These are phyloP conservation scores for Handroanthus guayacan DNA, from an alignment of 257 asterid genomes.

Conservation along the genomic window DNA sequence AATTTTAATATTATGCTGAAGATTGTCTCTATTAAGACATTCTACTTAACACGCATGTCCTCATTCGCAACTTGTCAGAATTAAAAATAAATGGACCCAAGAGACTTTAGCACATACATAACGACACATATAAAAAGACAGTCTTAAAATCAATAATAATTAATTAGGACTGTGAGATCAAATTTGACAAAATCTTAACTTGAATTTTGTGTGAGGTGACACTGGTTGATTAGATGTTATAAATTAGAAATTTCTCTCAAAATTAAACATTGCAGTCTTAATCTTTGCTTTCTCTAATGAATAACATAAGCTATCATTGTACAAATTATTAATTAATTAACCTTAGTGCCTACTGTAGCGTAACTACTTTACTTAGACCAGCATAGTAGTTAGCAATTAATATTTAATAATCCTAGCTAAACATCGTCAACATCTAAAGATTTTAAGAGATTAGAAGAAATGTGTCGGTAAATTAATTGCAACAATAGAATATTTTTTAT, in stretches of 20 bases:
- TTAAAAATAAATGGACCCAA: constrained; percentile 41
- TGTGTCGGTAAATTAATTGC: constrained; percentile 45
- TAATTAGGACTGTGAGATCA: constrained; percentile 13
- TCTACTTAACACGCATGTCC: constrained; percentile 71
- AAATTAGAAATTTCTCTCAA: not conserved
- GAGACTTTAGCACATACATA: not conserved
- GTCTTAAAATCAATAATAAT: constrained; percentile 22
- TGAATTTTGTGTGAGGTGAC: constrained; percentile 31
- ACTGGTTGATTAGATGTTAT: constrained; percentile 35
- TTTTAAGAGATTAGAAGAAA: constrained; percentile 11
- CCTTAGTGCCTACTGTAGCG: not conserved
- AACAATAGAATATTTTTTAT: constrained; percentile 24
- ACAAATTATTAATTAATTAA: not conserved
- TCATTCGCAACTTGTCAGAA: constrained; percentile 59
- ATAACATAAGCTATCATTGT: constrained; percentile 26
- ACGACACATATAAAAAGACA: not conserved
- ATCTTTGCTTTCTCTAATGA: constrained; percentile 19
- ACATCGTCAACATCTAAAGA: constrained; percentile 40
- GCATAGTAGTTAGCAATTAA: constrained; percentile 28
- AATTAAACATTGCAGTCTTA: not conserved
- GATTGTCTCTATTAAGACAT: constrained; percentile 51
- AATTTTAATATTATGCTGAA: constrained; percentile 20
- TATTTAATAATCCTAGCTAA: constrained; percentile 25
- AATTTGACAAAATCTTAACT: constrained; percentile 8
- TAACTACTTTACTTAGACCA: constrained; percentile 34